Percentiles rank a stretch among this genome's conserved stretches.
Conservation (phyloP, 768 basidiomycete species). For the Kwoniella botswanensis region DNA sequence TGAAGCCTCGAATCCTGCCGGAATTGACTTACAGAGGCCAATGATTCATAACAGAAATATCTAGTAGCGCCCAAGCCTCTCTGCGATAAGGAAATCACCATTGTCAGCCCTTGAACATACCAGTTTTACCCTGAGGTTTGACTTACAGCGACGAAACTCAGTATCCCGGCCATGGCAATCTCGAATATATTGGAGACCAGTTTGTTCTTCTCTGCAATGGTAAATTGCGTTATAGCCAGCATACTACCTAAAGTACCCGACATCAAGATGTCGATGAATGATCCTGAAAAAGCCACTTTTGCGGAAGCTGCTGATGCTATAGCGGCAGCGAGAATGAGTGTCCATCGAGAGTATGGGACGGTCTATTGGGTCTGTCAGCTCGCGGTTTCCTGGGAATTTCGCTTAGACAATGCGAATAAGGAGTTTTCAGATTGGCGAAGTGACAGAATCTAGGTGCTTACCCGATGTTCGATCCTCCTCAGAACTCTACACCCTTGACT, state of each 20-base stretch:
- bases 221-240: constrained; percentile 42
- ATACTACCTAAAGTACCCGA: constrained; percentile 38
- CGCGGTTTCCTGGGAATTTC: neutral
- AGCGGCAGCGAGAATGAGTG: constrained; percentile 37
- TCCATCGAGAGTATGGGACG: constrained; percentile 28
- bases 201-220: constrained; percentile 36
- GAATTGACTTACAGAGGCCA: constrained; percentile 38
- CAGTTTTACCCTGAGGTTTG: no score
- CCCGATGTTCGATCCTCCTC: constrained; percentile 40
- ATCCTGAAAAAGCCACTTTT: constrained; percentile 46
- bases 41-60: constrained; percentile 45
- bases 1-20: no score
- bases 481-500: constrained; percentile 45
- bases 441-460: constrained; percentile 9
- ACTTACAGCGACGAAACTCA: constrained; percentile 48
- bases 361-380: constrained; percentile 18
- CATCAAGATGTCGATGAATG: constrained; percentile 49
- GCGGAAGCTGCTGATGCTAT: constrained; percentile 44
- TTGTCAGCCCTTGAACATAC: neutral
- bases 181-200: constrained; percentile 47
- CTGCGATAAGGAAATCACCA: neutral
- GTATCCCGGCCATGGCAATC: constrained; percentile 46
- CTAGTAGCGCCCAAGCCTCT: constrained; percentile 22
- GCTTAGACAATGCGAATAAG: neutral
- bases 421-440: neutral